Conservation (phyloP, 441 rosid genomes). For the Capsella rubella region DNA sequence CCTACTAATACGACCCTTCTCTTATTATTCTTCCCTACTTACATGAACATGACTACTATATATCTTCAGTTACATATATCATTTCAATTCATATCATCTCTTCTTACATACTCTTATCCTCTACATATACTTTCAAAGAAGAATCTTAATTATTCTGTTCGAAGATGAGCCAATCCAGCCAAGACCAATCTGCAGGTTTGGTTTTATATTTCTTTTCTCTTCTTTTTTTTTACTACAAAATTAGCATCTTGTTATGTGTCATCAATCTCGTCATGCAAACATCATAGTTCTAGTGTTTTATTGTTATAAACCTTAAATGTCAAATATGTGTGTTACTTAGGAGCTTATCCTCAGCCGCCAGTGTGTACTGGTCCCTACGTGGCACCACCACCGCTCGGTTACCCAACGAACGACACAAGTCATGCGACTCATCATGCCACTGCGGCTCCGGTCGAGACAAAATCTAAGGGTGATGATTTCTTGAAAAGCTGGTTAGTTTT, state of each 20-base stretch:
- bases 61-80: too few species aligned
- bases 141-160: not conserved
- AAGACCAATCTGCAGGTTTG: slow-evolving; percentile 36
- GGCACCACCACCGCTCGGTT: slow-evolving; percentile 66
- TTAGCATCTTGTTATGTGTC: not conserved
- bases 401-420: slow-evolving; percentile 54
- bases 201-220: not conserved
- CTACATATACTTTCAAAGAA: not conserved
- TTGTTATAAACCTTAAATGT: not conserved
- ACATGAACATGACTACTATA: too few species aligned
- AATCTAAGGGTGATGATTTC: slow-evolving; percentile 77
- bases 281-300: not conserved
- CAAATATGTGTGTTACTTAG: slow-evolving; percentile 2
- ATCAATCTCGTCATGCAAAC: not conserved
- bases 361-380: slow-evolving; percentile 42
- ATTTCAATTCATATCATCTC: too few species aligned
- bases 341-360: slow-evolving; percentile 46
- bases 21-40: not conserved
- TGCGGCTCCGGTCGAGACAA: slow-evolving; percentile 51
- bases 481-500: slow-evolving; percentile 71
- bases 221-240: not conserved
- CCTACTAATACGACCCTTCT: slow-evolving; percentile 37
- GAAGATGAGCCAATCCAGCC: slow-evolving; percentile 40
- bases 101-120: not conserved
- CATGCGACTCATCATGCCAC: slow-evolving; percentile 27